Evolutionary conservation across 257 asterid species (phyloP).

Genomic region (Hygrophila difformis): DNA sequence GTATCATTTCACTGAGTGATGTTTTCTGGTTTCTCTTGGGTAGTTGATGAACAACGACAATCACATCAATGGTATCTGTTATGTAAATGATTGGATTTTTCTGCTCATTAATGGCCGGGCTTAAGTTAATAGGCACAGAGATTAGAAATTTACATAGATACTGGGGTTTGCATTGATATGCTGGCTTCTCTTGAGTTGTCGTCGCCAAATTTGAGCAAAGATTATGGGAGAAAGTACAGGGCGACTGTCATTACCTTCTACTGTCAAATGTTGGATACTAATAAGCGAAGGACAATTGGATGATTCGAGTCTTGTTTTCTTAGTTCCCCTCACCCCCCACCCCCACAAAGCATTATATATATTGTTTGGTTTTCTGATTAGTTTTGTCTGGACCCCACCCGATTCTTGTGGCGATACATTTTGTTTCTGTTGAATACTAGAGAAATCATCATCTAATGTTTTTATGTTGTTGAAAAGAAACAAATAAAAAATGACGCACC

Average conservation of each 20-base stretch:
- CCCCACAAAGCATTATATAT: slow-evolving; percentile 3
- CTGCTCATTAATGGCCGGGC: slow-evolving; percentile 26
- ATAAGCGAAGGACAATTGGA: slow-evolving; percentile 14
- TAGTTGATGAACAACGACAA: slow-evolving; percentile 22
- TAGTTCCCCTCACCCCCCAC: too few relatives aligned
- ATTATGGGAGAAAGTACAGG: slow-evolving; percentile 10
- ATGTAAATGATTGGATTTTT: slow-evolving; percentile 25
- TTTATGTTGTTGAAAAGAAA: too few relatives aligned
- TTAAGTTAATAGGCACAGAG: slow-evolving; percentile 19
- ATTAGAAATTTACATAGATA: slow-evolving; percentile 15
- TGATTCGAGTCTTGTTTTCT: slow-evolving; percentile 14
- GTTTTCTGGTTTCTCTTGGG: slow-evolving; percentile 71
- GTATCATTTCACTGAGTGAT: slow-evolving; percentile 65
- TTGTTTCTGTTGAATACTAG: neutral
- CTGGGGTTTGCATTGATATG: slow-evolving; percentile 13
- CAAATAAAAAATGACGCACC: too few relatives aligned
- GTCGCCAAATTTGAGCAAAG: slow-evolving; percentile 15
- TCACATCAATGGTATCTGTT: slow-evolving; percentile 17
- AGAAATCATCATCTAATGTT: too few relatives aligned
- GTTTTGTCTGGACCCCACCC: slow-evolving; percentile 14
- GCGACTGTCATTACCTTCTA: neutral
- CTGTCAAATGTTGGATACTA: slow-evolving; percentile 18
- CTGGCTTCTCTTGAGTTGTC: slow-evolving; percentile 18
- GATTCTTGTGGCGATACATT: slow-evolving; percentile 17
- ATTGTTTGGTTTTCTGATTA: slow-evolving; percentile 5